Percentiles rank a stretch among this genome's conserved stretches.
Evolutionary conservation across 75 land plant species (phyloP).

Genomic region (Pinus taeda): DNA sequence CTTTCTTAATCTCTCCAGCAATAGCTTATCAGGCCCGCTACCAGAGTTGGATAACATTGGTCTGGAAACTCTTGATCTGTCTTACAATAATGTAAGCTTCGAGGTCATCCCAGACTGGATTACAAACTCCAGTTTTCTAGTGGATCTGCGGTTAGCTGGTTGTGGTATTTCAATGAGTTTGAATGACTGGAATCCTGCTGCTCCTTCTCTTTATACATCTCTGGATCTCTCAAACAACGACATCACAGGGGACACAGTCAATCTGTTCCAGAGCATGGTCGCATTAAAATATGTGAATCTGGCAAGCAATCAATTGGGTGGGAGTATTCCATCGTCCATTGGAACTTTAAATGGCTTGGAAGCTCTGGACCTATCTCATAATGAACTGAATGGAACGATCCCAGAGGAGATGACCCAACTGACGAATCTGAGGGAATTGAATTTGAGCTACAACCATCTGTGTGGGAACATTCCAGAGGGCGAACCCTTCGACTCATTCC

Average conservation of each 20-base stretch:
- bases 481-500: constrained; percentile 17
- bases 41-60: constrained; percentile 27
- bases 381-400: constrained; percentile 39
- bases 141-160: constrained; percentile 27
- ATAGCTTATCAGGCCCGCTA: constrained; percentile 41
- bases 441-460: constrained; percentile 41
- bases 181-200: constrained; percentile 28
- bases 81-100: constrained; percentile 32
- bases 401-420: constrained; percentile 18
- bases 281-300: constrained; percentile 24
- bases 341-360: constrained; percentile 20
- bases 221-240: constrained; percentile 41
- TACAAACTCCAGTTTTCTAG: constrained; percentile 22
- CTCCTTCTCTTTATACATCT: constrained; percentile 31
- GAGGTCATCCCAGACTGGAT: constrained; percentile 36
- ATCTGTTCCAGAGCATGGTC: constrained; percentile 23
- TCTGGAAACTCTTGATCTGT: constrained; percentile 35
- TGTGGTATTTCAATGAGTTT: constrained; percentile 33
- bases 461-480: constrained; percentile 45
- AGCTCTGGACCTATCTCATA: constrained; percentile 39
- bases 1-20: constrained; percentile 35
- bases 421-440: constrained; percentile 20
- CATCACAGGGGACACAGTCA: constrained; percentile 32
- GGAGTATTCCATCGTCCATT: neutral
- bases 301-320: constrained; percentile 22